Evolutionary conservation across 768 basidiomycete genomes (phyloP).

Genomic region (Lactarius psammicola): DNA sequence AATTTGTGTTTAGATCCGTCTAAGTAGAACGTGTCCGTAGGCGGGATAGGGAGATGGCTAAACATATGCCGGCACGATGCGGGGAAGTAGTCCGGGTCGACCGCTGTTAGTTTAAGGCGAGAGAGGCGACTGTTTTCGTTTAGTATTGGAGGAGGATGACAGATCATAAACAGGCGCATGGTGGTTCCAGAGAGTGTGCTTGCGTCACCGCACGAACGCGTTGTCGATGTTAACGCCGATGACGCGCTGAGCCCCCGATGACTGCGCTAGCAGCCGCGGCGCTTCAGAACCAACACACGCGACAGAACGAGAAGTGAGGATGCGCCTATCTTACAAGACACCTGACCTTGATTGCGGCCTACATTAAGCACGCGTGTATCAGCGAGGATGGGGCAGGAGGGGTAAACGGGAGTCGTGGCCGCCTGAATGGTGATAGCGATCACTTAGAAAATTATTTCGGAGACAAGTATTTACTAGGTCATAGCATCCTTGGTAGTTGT

Average conservation of each 20-base stretch:
- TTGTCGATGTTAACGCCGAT: conserved; percentile 86
- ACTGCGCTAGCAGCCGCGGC: conserved; percentile 50
- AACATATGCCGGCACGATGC: conserved; percentile 71
- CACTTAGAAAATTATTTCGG: conserved; percentile 2
- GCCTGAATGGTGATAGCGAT: conserved; percentile 22
- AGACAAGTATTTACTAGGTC: not conserved
- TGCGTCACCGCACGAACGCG: conserved; percentile 64
- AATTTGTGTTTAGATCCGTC: conserved; percentile 42
- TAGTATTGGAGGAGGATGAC: conserved; percentile 20
- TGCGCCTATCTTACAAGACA: conserved; percentile 22
- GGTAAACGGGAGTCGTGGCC: conserved; percentile 59
- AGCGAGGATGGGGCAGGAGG: conserved; percentile 42
- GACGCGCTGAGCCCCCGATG: conserved; percentile 59
- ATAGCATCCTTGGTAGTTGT: conserved; percentile 29
- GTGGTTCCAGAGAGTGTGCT: conserved; percentile 68
- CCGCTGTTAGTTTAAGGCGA: not conserved
- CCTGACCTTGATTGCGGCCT: conserved; percentile 27
- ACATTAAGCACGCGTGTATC: conserved; percentile 21
- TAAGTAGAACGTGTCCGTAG: conserved; percentile 34
- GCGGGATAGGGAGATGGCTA: conserved; percentile 70
- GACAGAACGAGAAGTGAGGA: conserved; percentile 27
- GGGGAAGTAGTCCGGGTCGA: conserved; percentile 76
- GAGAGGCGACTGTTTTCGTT: conserved; percentile 26
- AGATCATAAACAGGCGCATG: conserved; percentile 44
- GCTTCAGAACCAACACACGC: not conserved